A percentile compares a stretch with the other conserved stretches of the same genome.
phyloP scores from a whole-genome alignment of 192 early-diverging fungal genomes.

The Backusella tarrabulga region DNA sequence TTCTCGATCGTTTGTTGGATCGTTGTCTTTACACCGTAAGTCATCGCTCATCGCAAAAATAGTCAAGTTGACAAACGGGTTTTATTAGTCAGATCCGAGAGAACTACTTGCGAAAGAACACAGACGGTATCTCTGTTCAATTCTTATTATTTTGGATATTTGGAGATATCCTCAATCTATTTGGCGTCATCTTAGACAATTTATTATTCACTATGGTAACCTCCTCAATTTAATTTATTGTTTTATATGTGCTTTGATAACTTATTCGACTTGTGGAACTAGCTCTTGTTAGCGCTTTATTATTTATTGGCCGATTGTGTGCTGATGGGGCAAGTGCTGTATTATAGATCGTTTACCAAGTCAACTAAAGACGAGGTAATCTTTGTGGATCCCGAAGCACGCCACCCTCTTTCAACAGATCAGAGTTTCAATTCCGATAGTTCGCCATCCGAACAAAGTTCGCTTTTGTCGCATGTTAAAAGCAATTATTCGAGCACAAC shows the following conservation, averaged over 20 bases:
- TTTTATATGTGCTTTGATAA: neutral
- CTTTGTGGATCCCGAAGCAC: neutral
- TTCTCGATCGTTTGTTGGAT: constrained; percentile 75
- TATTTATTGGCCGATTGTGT: constrained; percentile 67
- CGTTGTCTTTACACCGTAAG: constrained; percentile 80
- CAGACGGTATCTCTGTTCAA: constrained; percentile 68
- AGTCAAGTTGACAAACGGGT: neutral
- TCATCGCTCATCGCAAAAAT: neutral
- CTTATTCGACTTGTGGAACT: neutral
- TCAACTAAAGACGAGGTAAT: neutral
- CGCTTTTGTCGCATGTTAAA: neutral
- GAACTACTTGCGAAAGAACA: constrained; percentile 76
- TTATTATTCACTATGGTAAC: constrained; percentile 66
- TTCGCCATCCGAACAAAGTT: neutral
- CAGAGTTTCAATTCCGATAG: neutral
- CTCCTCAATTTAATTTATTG: constrained; percentile 26
- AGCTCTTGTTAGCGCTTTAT: constrained; percentile 61
- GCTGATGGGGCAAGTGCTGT: constrained; percentile 64
- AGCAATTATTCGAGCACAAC: neutral
- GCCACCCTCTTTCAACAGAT: neutral
- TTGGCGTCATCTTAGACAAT: constrained; percentile 65
- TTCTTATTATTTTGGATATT: constrained; percentile 76
- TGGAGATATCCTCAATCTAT: constrained; percentile 76
- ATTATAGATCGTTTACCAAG: constrained; percentile 39
- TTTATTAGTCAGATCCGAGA: constrained; percentile 61